A percentile compares a stretch with the other conserved stretches of the same genome.
phyloP scores from a whole-genome alignment of 805 yeast species.

The Saturnispora kantuleensis region DNA sequence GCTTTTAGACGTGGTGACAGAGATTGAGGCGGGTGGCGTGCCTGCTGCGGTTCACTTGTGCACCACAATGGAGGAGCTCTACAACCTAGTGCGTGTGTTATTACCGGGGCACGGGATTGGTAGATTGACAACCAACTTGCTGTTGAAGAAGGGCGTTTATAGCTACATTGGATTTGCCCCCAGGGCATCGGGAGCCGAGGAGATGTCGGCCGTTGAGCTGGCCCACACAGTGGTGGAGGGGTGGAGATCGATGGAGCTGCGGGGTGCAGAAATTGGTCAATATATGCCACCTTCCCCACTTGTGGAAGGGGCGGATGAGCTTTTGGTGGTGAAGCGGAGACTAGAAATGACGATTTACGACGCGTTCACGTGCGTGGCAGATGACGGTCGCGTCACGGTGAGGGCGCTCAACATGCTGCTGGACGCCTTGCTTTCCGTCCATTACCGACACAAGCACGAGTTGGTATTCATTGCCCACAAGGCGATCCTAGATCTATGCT shows the following conservation, averaged over 20 bases:
- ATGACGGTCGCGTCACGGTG: neutral
- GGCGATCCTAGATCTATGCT: constrained; percentile 1
- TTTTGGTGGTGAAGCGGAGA: neutral
- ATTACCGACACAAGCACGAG: neutral
- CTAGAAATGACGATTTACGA: neutral
- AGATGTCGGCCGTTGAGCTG: neutral
- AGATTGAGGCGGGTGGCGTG: neutral
- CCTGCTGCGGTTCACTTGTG: neutral
- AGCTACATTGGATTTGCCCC: neutral
- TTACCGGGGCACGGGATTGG: constrained; percentile 3
- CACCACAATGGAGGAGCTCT: neutral
- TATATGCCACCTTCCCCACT: neutral
- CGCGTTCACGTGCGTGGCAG: neutral
- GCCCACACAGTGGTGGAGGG: neutral
- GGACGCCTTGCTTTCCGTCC: constrained; percentile 2
- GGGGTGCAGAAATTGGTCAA: neutral
- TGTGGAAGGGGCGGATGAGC: neutral
- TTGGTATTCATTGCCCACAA: neutral
- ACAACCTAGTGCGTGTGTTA: neutral
- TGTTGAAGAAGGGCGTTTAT: constrained; percentile 5
- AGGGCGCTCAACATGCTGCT: constrained; percentile 1
- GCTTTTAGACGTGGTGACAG: no score
- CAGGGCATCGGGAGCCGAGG: neutral
- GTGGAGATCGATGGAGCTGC: neutral
- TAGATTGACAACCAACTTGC: neutral